These are phyloP conservation scores for Podaxis mareebaensis DNA, from an alignment of 768 basidiomycete genomes.

Conservation along the genomic window DNA sequence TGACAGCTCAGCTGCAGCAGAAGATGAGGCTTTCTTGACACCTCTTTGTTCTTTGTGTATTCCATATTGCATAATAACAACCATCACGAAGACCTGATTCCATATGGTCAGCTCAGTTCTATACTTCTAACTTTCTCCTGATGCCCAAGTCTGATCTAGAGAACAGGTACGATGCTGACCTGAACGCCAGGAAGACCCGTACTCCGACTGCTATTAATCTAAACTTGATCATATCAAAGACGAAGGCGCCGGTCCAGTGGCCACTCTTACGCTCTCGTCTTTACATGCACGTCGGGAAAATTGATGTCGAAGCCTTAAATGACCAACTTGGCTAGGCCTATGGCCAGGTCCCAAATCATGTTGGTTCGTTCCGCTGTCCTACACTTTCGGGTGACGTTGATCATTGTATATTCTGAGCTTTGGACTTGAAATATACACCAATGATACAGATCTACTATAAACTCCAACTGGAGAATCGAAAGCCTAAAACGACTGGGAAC, in stretches of 20 bases:
- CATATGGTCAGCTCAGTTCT: constrained; percentile 2
- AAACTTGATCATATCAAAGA: constrained; percentile 22
- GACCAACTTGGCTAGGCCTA: constrained; percentile 41
- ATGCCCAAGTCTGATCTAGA: neutral
- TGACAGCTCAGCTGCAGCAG: constrained; percentile 27
- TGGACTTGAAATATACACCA: neutral
- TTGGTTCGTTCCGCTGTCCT: constrained; percentile 75
- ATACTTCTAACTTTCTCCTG: neutral
- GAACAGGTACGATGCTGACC: neutral
- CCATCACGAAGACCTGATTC: neutral
- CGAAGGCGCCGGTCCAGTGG: constrained; percentile 35
- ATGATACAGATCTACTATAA: neutral
- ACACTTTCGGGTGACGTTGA: constrained; percentile 26
- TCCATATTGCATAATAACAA: neutral
- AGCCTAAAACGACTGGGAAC: neutral
- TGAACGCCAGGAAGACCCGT: neutral
- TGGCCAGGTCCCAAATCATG: constrained; percentile 24
- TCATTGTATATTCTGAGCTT: neutral
- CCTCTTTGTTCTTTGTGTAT: neutral
- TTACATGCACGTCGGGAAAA: constrained; percentile 40
- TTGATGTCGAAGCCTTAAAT: constrained; percentile 53
- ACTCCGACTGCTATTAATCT: constrained; percentile 8
- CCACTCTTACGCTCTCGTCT: constrained; percentile 38
- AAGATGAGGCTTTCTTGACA: constrained; percentile 19
- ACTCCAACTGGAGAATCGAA: neutral